Base-by-base conservation (phyloP, 257 asterid species). In the Solanum lycopersicoides region DNA sequence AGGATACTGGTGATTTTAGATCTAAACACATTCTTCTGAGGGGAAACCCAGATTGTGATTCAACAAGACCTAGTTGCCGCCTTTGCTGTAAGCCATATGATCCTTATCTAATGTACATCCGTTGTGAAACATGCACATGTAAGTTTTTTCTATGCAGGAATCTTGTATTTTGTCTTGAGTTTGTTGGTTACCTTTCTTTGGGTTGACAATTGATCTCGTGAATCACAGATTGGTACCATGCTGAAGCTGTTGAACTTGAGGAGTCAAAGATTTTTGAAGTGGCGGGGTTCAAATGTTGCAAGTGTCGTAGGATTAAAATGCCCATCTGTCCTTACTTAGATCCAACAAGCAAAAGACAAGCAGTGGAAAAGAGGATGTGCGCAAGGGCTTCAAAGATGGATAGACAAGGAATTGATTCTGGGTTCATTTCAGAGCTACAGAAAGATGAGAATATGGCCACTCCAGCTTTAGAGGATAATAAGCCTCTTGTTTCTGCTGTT, bases 181-280 rank as follows among this genome's bases (percentile, higher is more conserved):
- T 18, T 41, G 23, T 59, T 32, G 79, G 71, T 82, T 20, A 50
- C 12, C 32, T 82, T 69, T 63, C 60, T 50, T 87, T 30, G 50
- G 28, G 63, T 87, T 82, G 45, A 50, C 69, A 50, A 50, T 50
- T 82, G 3, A 82, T 82, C 41, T 82, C 32, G 63, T 89, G 39
- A 69, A 32, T 90, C 73, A 87, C 96, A 96, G 99, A 76, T 90
- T 95, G 99, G 99, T 94, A 82, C 88, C 98, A 95, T 74, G 97
- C 96, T 74, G 98, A 93, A 83, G 92, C 98, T 41, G 87, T 95
- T 71, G 95, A 90, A 84, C 86, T 95, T 89, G 91, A 92, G 6
- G 97, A 95, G 90, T 93, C 95, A 12, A 90, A 89, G 92, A 86
- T 95, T 56, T 86, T 82, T 83, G 89, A 83, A 35, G 88, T 95